Base-by-base conservation (phyloP, 2,329 filamentous ascomycete genomes). In the Cercospora sojina region DNA sequence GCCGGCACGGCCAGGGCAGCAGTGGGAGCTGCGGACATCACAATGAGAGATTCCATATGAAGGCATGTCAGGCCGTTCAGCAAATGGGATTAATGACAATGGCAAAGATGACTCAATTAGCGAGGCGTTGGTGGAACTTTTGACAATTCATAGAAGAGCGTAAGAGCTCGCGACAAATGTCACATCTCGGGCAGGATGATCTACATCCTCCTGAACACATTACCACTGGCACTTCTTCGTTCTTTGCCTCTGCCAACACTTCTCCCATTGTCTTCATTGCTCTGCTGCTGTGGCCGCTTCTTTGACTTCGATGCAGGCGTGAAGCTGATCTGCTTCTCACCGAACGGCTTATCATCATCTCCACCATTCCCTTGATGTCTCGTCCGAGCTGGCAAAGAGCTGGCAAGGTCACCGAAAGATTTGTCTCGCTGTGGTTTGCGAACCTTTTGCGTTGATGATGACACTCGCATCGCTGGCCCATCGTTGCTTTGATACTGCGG, bases 151-250 rank as follows among this genome's bases (percentile, higher is more conserved):
- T 56, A 56, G 51, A 56, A 31, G 23, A 16, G 29, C 51, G 25
- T 29, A n/a, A 56, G 29, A 29, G 25, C 43, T 47, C 18, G 12
- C 43, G 51, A 56, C 25, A 27, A 27, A 51, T 51, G 18, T 27
- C 20, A 23, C 12, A 56, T 56, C 20, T 56, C 27, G 25, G 27
- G 7, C n/a, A n/a, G 27, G 23, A 27, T 18, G 47, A n/a, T 31
- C 63, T 74, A 90, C 82, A 91, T 84, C 74, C 83, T 85, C 77
- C 90, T 86, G 77, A 93, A 91, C 47, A 88, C 88, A 79, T 94
- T 93, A 61, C 85, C 85, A 79, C 90, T 92, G 59, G 91, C 91
- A 78, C 90, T 93, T 73, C 91, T 83, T 73, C 91, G 86, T 29
- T 82, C 80, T 65, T 82, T 81, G 58, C 69, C 72, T 53, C 75